Conservation (phyloP, 2,329 filamentous ascomycete species). For the Davidsoniella virescens region DNA sequence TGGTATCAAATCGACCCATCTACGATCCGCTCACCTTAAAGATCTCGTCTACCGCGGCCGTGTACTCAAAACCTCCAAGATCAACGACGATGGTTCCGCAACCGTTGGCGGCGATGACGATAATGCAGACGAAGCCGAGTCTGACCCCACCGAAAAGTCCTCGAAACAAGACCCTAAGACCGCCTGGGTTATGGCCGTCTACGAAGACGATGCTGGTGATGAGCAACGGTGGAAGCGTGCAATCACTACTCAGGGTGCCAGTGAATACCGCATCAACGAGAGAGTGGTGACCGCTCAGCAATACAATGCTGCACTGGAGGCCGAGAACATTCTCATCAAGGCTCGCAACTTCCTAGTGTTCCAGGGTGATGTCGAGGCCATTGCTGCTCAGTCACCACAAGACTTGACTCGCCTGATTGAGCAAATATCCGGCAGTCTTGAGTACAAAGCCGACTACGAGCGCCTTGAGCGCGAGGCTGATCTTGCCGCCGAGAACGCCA, state of each 20-base stretch:
- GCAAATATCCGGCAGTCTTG: conserved; percentile 90
- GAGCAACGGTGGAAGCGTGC: conserved; percentile 92
- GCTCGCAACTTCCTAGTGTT: conserved; percentile 96
- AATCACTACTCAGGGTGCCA: conserved; percentile 75
- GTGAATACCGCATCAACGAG: conserved; percentile 96
- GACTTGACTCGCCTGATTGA: conserved; percentile 89
- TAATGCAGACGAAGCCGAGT: conserved; percentile 42
- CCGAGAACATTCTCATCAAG: conserved; percentile 94
- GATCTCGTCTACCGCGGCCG: conserved; percentile 93
- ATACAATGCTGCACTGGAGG: conserved; percentile 84
- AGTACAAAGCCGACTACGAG: conserved; percentile 91
- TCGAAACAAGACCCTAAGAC: conserved; percentile 76
- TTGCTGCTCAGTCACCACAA: conserved; percentile 85
- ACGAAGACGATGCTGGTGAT: conserved; percentile 90
- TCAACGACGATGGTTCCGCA: conserved; percentile 78
- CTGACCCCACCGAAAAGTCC: conserved; percentile 39
- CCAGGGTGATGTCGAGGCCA: conserved; percentile 93
- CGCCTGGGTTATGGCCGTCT: conserved; percentile 98
- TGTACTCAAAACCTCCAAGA: conserved; percentile 79
- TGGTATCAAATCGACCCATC: conserved; percentile 95
- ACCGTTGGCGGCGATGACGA: conserved; percentile 42
- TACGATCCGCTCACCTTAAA: conserved; percentile 83
- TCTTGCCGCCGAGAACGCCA: conserved; percentile 74
- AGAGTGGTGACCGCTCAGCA: conserved; percentile 72
- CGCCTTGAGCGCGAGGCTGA: conserved; percentile 73